A percentile compares a stretch with the other conserved stretches of the same genome.
phyloP scores from a whole-genome alignment of 129 eudicot species.

The Helianthus tuberosus region DNA sequence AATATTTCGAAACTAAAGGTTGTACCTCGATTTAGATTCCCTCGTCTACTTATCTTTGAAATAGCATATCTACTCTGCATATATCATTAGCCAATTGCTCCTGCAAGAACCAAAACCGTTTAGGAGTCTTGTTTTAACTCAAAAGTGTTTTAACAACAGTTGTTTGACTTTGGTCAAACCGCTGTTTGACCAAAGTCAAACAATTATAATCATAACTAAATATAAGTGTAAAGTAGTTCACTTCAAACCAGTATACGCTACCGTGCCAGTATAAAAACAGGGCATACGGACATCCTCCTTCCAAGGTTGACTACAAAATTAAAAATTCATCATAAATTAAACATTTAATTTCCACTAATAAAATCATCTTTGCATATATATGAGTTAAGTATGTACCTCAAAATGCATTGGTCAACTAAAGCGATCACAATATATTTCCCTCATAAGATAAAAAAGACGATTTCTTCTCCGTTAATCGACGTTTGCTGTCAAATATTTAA shows the following conservation, averaged over 20 bases:
- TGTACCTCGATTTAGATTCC: conserved; percentile 89
- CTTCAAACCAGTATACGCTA: conserved; percentile 78
- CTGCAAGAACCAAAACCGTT: conserved; percentile 42
- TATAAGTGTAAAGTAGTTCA: conserved; percentile 8
- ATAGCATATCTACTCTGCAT: conserved; percentile 78
- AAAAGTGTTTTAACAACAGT: not conserved
- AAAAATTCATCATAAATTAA: not conserved
- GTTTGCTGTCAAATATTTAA: conserved; percentile 66
- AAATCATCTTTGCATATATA: not conserved
- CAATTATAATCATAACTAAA: not conserved
- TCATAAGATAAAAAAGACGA: conserved; percentile 67
- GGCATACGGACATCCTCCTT: conserved; percentile 65
- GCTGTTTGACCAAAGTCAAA: too few species aligned
- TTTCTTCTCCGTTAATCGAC: conserved; percentile 74
- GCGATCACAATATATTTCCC: conserved; percentile 89
- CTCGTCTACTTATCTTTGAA: conserved; percentile 77
- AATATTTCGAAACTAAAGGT: conserved; percentile 2
- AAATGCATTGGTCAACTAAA: conserved; percentile 79
- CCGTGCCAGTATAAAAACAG: conserved; percentile 50
- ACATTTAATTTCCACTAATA: not conserved
- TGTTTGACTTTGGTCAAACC: not conserved
- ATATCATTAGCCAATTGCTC: conserved; percentile 90
- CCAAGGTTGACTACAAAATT: conserved; percentile 62
- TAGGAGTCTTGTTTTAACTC: conserved; percentile 32
- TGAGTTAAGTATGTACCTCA: conserved; percentile 55